Evolutionary conservation across 768 basidiomycete species (phyloP).

Genomic region (Naganishia kalamii): DNA sequence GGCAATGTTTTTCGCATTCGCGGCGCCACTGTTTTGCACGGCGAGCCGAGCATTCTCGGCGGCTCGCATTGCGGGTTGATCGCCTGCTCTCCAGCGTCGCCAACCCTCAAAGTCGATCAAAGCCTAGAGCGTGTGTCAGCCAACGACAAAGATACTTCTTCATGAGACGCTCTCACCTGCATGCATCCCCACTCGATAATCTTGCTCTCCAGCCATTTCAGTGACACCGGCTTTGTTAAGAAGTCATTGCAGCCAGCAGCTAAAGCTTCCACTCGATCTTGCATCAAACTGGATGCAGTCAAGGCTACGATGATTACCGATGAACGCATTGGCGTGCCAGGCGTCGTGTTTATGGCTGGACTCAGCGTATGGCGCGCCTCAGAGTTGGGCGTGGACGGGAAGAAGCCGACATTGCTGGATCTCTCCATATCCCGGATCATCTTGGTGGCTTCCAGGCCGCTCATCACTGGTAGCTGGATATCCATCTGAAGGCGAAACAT

Average conservation of each 20-base stretch:
- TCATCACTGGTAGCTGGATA: conserved; percentile 99
- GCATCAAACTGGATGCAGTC: conserved; percentile 90
- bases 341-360: conserved; percentile 24
- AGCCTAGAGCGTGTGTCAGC: conserved; percentile 28
- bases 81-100: conserved; percentile 43
- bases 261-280: conserved; percentile 91
- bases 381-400: conserved; percentile 61
- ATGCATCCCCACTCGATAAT: conserved; percentile 99
- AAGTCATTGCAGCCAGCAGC: conserved; percentile 99
- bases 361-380: conserved; percentile 50
- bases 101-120: conserved; percentile 49
- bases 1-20: conserved; percentile 40
- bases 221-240: conserved; percentile 90
- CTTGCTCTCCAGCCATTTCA: conserved; percentile 93
- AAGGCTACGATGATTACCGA: conserved; percentile 99
- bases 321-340: conserved; percentile 62
- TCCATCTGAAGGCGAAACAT: conserved; percentile 70
- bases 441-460: conserved; percentile 93
- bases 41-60: conserved; percentile 34
- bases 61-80: conserved; percentile 26
- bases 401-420: conserved; percentile 59
- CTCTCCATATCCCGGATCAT: conserved; percentile 85
- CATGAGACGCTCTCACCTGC: conserved; percentile 37
- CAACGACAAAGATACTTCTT: not conserved
- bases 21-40: conserved; percentile 37